Evolutionary conservation across 352 stramenopile species (phyloP), one percentile per base, ranked within the genome.

Genomic region (Phytophthora meadii): DNA sequence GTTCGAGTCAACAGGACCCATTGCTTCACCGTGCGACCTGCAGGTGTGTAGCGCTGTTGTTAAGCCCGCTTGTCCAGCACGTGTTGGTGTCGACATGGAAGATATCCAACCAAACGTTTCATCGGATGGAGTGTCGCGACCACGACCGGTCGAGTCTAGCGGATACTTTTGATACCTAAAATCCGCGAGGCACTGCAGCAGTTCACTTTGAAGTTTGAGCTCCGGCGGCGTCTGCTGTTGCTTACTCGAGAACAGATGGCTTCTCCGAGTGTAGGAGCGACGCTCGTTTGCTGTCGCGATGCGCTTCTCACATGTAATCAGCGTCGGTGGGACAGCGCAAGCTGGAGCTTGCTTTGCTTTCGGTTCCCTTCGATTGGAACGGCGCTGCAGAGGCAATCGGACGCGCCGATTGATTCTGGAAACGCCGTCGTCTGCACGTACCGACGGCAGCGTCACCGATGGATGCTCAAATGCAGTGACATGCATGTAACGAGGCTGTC

Each of bases 201-300:
- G 22, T 41, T n/a, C n/a, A n/a, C n/a, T n/a, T 36, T 36, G 30
- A 36, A 36, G 30, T 36, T 36, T 22, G 0, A 1, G 28, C 28
- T 34, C 8, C 45, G 10, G 45, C 14, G 17, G 19, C 19, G 42
- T 46, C n/a, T 28, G n/a, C 8, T 15, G 17, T 14, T 32, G 39
- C 34, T 51, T 62, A 57, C 56, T 42, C 25, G 32, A 55, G 57
- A 70, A 72, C 64, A 72, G 51, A 63, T 72, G 51, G 51, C 54
- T 47, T 36, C 58, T 56, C 12, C 25, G 19, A 14, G 34, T 22
- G 22, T 65, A 44, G 17, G 39, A 58, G 36, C 36, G 22, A 4
- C 19, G 34, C 48, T 57, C 28, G 63, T 71, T 71, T 71, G 63
- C 63, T 44, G n/a, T 25, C 30, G 34, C 10, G 9, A 48, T 58